Conservation (phyloP, 129 eudicot genomes). For the Artemisia tridentata region DNA sequence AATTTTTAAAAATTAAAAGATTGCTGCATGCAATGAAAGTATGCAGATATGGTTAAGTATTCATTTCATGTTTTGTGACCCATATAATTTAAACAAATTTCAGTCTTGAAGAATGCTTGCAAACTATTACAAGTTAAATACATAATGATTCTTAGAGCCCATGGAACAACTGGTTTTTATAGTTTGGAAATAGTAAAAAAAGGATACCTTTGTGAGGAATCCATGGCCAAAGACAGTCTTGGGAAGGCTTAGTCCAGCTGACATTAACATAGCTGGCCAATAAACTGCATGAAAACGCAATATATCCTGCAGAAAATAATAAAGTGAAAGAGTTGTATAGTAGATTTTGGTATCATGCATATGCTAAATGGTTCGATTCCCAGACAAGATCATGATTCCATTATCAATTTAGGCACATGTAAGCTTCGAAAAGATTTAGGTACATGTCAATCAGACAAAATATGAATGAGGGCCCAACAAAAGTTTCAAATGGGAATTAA, state of each 20-base stretch:
- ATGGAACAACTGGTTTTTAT: not conserved
- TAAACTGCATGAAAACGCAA: slow-evolving; percentile 99
- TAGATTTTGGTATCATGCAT: slow-evolving; percentile 14
- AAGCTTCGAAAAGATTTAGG: no score
- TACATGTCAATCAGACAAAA: not conserved
- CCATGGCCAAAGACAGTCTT: slow-evolving; percentile 96
- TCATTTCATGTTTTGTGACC: slow-evolving; percentile 11
- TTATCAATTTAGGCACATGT: slow-evolving; percentile 4
- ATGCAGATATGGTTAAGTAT: slow-evolving; percentile 27
- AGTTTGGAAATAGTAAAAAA: not conserved
- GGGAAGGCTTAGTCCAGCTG: slow-evolving; percentile 89
- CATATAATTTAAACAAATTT: not conserved
- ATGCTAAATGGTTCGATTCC: not conserved
- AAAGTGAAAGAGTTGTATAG: slow-evolving; percentile 2
- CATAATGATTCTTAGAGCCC: not conserved
- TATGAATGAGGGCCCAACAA: not conserved
- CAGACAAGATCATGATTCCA: not conserved
- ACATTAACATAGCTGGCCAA: slow-evolving; percentile 99
- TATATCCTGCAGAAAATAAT: slow-evolving; percentile 72
- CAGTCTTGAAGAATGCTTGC: slow-evolving; percentile 8
- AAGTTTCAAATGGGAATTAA: not conserved
- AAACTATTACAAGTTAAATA: not conserved
- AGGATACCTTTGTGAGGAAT: slow-evolving; percentile 86
- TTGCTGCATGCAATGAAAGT: slow-evolving; percentile 57
- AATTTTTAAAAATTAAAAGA: slow-evolving; percentile 51